Percentiles rank a stretch among this genome's conserved stretches.
phyloP scores from a whole-genome alignment of 1,284 basidiomycete genomes.

The Amylostereum areolatum region DNA sequence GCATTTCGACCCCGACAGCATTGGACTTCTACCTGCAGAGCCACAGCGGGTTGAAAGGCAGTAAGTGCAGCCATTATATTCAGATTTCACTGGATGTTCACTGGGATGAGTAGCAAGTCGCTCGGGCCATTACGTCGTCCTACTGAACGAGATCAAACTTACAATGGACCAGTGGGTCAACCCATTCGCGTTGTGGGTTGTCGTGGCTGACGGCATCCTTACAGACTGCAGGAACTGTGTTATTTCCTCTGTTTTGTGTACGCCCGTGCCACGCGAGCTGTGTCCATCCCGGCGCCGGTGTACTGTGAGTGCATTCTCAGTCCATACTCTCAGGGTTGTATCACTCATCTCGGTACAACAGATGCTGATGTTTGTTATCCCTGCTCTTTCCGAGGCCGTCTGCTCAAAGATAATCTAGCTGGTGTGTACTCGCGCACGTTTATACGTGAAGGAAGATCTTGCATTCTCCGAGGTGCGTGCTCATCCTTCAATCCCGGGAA shows the following conservation, averaged over 20 bases:
- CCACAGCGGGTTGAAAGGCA: conserved; percentile 32
- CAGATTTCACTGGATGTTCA: neutral
- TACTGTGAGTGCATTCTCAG: conserved; percentile 43
- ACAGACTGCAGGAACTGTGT: conserved; percentile 47
- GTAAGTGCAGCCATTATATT: conserved; percentile 16
- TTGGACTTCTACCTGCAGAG: conserved; percentile 55
- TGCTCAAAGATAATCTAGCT: conserved; percentile 6
- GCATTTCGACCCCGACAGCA: conserved; percentile 35
- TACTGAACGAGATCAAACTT: conserved; percentile 42
- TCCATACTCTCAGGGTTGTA: neutral
- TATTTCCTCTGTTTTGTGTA: conserved; percentile 51
- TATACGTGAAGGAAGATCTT: conserved; percentile 26
- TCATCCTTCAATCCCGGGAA: too few species aligned
- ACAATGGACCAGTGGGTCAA: conserved; percentile 27
- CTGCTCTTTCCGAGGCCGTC: neutral
- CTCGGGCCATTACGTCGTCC: conserved; percentile 54
- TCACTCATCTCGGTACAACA: neutral
- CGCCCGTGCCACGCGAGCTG: conserved; percentile 53
- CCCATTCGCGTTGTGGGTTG: neutral
- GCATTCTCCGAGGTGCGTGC: conserved; percentile 18
- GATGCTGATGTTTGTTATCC: conserved; percentile 10
- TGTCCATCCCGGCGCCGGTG: conserved; percentile 61
- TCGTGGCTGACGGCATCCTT: conserved; percentile 9
- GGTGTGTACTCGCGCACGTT: conserved; percentile 16
- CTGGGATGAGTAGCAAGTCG: conserved; percentile 31